Evolutionary conservation across 2,329 filamentous ascomycete genomes (phyloP).

Genomic region (Claviceps sp.): DNA sequence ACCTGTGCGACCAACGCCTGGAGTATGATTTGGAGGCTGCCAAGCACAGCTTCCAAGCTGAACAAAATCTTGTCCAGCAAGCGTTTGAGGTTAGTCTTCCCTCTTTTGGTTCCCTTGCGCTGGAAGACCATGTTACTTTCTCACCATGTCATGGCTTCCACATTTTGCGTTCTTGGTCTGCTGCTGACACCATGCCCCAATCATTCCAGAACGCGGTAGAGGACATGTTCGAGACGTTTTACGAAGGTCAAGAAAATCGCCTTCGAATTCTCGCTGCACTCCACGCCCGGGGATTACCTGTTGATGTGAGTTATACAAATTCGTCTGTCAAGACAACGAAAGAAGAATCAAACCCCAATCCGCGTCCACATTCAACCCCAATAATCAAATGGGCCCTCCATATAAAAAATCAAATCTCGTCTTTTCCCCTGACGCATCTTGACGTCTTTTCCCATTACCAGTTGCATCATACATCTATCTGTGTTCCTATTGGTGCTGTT

Average conservation of each 20-base stretch:
- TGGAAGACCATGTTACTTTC: too few relatives aligned
- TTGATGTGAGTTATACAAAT: constrained; percentile 30
- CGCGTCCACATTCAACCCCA: too few relatives aligned
- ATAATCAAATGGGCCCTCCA: too few relatives aligned
- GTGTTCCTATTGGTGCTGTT: neutral
- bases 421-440: constrained; percentile 2
- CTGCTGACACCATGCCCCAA: neutral
- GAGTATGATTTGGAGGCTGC: constrained; percentile 23
- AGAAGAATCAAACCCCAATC: too few relatives aligned
- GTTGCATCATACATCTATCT: neutral
- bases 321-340: neutral
- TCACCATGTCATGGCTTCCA: neutral
- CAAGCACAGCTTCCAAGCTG: constrained; percentile 23
- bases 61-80: constrained; percentile 20
- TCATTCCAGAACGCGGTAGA: constrained; percentile 22
- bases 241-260: constrained; percentile 32
- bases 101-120: neutral
- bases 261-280: constrained; percentile 32
- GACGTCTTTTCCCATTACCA: neutral
- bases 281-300: constrained; percentile 28
- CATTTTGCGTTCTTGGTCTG: neutral
- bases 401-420: too few relatives aligned
- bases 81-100: constrained; percentile 24
- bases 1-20: constrained; percentile 18
- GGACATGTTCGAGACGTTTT: constrained; percentile 27